phyloP scores from a whole-genome alignment of 2,329 filamentous ascomycete genomes.

The Curvularia lunata region DNA sequence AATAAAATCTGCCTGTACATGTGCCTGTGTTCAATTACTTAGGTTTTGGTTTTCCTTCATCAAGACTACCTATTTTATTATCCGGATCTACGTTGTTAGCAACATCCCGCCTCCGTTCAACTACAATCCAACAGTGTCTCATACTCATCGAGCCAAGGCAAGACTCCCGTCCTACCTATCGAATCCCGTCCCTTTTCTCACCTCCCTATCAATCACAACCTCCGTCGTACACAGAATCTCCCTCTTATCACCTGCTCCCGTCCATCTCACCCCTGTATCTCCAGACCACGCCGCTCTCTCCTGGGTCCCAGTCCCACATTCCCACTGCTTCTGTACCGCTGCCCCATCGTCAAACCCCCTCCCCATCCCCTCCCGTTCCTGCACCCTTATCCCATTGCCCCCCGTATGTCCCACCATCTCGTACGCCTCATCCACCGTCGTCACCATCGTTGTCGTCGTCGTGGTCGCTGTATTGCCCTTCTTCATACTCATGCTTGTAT shows the following conservation, averaged over 20 bases:
- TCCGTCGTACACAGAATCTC: slow-evolving; percentile 1
- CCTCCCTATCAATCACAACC: background rate
- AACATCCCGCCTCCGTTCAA: background rate
- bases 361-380: no score
- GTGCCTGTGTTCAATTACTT: background rate
- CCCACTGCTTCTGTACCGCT: background rate
- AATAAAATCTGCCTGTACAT: background rate
- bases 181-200: background rate
- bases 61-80: background rate
- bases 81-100: background rate
- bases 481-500: background rate
- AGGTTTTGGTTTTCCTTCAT: background rate
- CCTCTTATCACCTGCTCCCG: background rate
- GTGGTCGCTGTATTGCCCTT: background rate
- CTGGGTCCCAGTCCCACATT: background rate
- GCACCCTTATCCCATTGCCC: no score
- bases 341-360: no score
- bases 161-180: background rate
- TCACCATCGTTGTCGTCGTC: background rate
- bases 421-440: background rate
- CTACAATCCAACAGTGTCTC: background rate
- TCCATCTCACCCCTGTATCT: background rate
- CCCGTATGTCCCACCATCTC: background rate
- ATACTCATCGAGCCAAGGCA: background rate
- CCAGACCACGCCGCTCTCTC: background rate